These are phyloP conservation scores for Potentilla sterilis DNA, from an alignment of 306 rosid species.

Conservation along the genomic window DNA sequence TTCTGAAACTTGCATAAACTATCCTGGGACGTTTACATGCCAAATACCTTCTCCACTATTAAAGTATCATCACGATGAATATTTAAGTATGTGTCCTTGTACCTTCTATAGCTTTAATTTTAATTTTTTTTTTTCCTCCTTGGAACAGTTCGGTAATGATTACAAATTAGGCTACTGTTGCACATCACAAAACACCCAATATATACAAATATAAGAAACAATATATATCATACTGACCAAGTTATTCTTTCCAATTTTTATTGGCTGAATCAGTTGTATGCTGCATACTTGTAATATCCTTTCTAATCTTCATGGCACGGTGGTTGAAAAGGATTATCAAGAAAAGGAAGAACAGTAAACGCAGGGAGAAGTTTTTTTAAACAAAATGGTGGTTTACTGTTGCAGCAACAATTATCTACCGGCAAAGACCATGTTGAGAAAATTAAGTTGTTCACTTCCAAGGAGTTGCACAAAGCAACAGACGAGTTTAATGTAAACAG, in stretches of 20 bases:
- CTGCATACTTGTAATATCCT: background rate
- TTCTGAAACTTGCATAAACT: background rate
- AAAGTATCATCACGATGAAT: background rate
- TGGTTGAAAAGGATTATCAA: background rate
- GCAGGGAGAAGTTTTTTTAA: background rate
- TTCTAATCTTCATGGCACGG: background rate
- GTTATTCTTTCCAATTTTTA: background rate
- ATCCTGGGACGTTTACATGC: background rate
- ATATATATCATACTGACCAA: background rate
- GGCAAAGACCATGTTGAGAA: background rate
- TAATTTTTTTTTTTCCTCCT: too few relatives aligned
- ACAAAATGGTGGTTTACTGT: background rate
- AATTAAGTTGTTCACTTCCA: background rate
- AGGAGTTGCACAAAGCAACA: slow-evolving; percentile 5
- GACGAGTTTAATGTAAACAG: slow-evolving; percentile 3
- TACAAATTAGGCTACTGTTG: too few relatives aligned
- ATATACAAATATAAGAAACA: too few relatives aligned
- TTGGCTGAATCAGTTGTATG: background rate
- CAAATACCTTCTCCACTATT: background rate
- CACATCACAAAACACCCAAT: too few relatives aligned
- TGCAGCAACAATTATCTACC: background rate
- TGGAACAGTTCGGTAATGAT: too few relatives aligned
- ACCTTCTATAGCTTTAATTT: too few relatives aligned
- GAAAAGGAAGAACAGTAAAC: background rate
- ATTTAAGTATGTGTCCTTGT: background rate